Conservation (phyloP, 176 grass and related monocot genomes). For the Thinopyrum elongatum region DNA sequence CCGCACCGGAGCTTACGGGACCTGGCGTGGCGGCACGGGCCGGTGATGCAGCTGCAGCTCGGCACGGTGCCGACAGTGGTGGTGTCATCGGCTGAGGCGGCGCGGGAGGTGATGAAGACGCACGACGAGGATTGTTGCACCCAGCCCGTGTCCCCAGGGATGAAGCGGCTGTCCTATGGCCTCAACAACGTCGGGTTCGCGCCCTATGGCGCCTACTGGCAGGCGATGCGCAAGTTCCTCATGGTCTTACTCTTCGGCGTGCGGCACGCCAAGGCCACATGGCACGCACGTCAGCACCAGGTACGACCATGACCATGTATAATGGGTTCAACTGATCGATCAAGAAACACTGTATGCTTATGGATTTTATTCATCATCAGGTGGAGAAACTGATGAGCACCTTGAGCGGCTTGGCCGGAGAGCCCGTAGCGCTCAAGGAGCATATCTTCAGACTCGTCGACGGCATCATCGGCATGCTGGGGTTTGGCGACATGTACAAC, state of each 20-base stretch:
- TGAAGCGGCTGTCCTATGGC: not conserved
- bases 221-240: conserved; percentile 46
- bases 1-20: conserved; percentile 40
- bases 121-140: conserved; percentile 42
- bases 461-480: conserved; percentile 20
- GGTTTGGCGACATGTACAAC: not conserved
- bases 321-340: too few relatives aligned
- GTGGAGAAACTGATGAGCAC: not conserved
- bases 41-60: conserved; percentile 44
- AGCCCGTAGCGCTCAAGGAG: not conserved
- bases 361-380: not conserved
- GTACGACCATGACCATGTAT: too few relatives aligned
- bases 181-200: conserved; percentile 32
- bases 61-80: conserved; percentile 43
- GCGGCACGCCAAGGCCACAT: conserved; percentile 39
- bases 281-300: not conserved
- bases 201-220: conserved; percentile 43
- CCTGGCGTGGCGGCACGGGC: conserved; percentile 31
- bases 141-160: conserved; percentile 15
- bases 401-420: not conserved
- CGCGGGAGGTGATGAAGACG: conserved; percentile 40
- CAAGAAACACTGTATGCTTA: too few relatives aligned
- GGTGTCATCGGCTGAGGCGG: conserved; percentile 45
- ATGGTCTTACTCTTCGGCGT: conserved; percentile 37
- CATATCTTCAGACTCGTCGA: conserved; percentile 11